These are phyloP conservation scores for Coniochaeta sp. DNA, from an alignment of 2,329 filamentous ascomycete species.

Conservation along the genomic window DNA sequence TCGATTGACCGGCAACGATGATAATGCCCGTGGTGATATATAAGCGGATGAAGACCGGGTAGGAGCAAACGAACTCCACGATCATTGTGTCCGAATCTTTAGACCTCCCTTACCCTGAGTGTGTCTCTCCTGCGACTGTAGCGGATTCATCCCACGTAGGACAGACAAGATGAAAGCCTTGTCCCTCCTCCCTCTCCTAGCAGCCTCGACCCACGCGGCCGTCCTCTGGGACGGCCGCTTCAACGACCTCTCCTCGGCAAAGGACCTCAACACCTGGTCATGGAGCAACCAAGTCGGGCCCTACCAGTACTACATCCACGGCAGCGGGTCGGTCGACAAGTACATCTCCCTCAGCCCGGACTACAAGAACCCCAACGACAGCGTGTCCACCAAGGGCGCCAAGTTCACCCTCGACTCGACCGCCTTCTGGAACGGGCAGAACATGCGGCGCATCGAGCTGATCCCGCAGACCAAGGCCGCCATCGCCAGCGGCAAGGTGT, in stretches of 20 bases:
- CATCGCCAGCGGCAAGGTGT: slow-evolving; percentile 60
- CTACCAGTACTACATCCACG: slow-evolving; percentile 75
- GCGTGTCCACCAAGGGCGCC: slow-evolving; percentile 53
- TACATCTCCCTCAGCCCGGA: slow-evolving; percentile 55
- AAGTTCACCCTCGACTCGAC: slow-evolving; percentile 59
- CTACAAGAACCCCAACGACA: slow-evolving; percentile 61
- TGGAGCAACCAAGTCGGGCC: slow-evolving; percentile 62
- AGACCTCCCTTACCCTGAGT: neutral
- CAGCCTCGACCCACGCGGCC: slow-evolving; percentile 13
- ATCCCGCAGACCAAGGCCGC: slow-evolving; percentile 62
- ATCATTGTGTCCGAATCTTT: neutral
- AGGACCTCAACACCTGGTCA: slow-evolving; percentile 54
- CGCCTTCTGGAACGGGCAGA: slow-evolving; percentile 65
- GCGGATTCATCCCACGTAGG: neutral
- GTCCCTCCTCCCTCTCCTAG: slow-evolving; percentile 11
- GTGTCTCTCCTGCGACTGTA: neutral
- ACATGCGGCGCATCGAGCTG: slow-evolving; percentile 66
- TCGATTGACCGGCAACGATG: neutral
- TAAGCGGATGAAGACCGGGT: neutral
- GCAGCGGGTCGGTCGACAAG: slow-evolving; percentile 41
- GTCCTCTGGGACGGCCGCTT: slow-evolving; percentile 56
- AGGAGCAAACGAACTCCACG: neutral
- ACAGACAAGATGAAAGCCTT: slow-evolving; percentile 10
- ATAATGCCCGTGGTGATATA: neutral
- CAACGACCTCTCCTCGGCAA: slow-evolving; percentile 47